Percentiles rank a stretch among this genome's conserved stretches.
phyloP scores from a whole-genome alignment of 768 basidiomycete species.

The Russula dissimulans region DNA sequence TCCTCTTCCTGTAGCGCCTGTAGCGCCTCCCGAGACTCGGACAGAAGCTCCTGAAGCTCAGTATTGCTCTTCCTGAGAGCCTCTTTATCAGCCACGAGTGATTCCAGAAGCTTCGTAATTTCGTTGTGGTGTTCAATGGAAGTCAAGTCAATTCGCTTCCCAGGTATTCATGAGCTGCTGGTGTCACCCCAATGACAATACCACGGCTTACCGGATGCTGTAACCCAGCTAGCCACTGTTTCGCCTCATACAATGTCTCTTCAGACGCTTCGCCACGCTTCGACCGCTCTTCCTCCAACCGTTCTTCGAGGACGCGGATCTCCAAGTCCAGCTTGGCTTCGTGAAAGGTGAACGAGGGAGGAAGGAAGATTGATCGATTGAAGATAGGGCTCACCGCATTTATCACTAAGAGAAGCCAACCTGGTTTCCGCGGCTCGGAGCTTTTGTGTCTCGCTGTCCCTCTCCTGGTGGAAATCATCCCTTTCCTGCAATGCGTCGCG shows the following conservation, averaged over 20 bases:
- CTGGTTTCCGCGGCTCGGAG: slow-evolving; percentile 62
- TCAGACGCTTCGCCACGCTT: slow-evolving; percentile 60
- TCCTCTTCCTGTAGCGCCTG: slow-evolving; percentile 61
- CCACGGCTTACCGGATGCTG: slow-evolving; percentile 42
- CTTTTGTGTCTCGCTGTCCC: slow-evolving; percentile 58
- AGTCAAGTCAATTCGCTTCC: slow-evolving; percentile 31
- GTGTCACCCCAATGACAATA: neutral
- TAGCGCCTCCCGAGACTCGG: slow-evolving; percentile 70
- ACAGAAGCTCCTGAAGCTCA: slow-evolving; percentile 65
- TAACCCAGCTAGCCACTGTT: slow-evolving; percentile 50
- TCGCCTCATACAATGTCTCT: slow-evolving; percentile 55
- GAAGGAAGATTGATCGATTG: neutral
- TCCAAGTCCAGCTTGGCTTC: slow-evolving; percentile 64
- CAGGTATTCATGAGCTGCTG: neutral
- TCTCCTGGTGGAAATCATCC: slow-evolving; percentile 79
- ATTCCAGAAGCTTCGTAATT: slow-evolving; percentile 62
- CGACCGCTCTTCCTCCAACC: slow-evolving; percentile 49
- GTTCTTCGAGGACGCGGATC: slow-evolving; percentile 52
- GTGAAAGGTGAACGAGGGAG: neutral
- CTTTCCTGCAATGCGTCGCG: slow-evolving; percentile 59
- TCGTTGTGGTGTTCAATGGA: slow-evolving; percentile 44
- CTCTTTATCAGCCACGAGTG: slow-evolving; percentile 82
- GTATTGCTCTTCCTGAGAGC: slow-evolving; percentile 70
- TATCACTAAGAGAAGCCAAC: slow-evolving; percentile 54
- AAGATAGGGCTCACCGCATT: slow-evolving; percentile 40